Conservation (phyloP, 2,329 filamentous ascomycete species). For the Juglanconis juglandina region DNA sequence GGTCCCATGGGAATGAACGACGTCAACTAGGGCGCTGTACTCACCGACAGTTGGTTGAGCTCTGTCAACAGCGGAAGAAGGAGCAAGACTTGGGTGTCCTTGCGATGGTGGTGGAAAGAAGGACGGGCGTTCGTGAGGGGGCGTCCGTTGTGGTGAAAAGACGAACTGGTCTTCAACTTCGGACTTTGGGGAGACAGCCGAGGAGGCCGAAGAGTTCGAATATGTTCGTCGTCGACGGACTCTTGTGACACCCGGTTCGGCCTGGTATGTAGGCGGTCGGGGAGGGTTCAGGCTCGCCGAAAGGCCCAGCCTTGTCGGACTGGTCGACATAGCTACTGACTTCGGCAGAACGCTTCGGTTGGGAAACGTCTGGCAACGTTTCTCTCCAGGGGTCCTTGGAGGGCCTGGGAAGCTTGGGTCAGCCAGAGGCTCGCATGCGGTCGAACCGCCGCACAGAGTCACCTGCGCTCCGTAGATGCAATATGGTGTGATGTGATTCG, state of each 20-base stretch:
- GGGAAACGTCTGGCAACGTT: not conserved
- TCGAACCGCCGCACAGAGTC: too few relatives aligned
- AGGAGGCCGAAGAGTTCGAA: conserved; percentile 45
- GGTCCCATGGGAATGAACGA: not conserved
- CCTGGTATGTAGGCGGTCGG: not conserved
- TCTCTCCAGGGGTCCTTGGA: not conserved
- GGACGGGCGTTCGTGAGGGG: conserved; percentile 20
- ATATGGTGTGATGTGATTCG: not conserved
- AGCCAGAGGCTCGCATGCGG: not conserved
- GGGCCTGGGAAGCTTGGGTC: not conserved
- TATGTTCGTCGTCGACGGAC: conserved; percentile 21
- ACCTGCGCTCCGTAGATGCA: not conserved
- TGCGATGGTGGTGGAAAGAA: conserved; percentile 12
- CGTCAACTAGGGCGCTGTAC: not conserved
- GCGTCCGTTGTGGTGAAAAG: conserved; percentile 34
- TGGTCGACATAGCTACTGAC: conserved; percentile 3
- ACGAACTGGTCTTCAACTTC: conserved; percentile 36
- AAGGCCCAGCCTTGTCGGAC: not conserved
- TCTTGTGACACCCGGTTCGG: not conserved
- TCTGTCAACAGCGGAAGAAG: not conserved
- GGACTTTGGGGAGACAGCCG: conserved; percentile 25
- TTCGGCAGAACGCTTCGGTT: not conserved
- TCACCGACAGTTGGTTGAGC: not conserved
- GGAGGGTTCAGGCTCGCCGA: conserved; percentile 36
- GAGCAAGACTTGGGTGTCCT: conserved; percentile 11